These are phyloP conservation scores for Colletotrichum tropicicola DNA, from an alignment of 2,329 filamentous ascomycete genomes.

Conservation along the genomic window DNA sequence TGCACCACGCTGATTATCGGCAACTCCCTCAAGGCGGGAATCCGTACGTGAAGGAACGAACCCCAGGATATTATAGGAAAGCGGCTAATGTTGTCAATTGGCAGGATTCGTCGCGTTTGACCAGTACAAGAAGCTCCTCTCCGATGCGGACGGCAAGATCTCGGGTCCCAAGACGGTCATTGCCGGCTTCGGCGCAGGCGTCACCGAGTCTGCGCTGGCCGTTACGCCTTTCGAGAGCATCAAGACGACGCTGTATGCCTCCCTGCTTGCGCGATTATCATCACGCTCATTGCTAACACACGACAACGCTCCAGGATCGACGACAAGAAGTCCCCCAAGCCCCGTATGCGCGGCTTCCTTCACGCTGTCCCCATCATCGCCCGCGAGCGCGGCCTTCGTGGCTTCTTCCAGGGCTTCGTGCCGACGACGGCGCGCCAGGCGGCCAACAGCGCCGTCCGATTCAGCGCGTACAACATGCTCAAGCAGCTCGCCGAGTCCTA, in stretches of 20 bases:
- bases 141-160: slow-evolving; percentile 86
- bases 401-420: slow-evolving; percentile 97
- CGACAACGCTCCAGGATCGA: slow-evolving; percentile 74
- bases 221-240: slow-evolving; percentile 98
- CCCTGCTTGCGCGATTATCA: slow-evolving; percentile 13
- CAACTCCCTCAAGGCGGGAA: slow-evolving; percentile 95
- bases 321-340: slow-evolving; percentile 86
- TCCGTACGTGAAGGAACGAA: slow-evolving; percentile 67
- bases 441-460: slow-evolving; percentile 91
- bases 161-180: slow-evolving; percentile 91
- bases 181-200: slow-evolving; percentile 92
- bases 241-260: slow-evolving; percentile 85
- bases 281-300: background rate
- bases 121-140: slow-evolving; percentile 85
- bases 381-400: slow-evolving; percentile 85
- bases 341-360: slow-evolving; percentile 90
- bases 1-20: slow-evolving; percentile 97
- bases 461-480: slow-evolving; percentile 88
- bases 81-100: slow-evolving; percentile 22
- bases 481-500: slow-evolving; percentile 93
- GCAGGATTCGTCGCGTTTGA: slow-evolving; percentile 94
- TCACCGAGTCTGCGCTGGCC: slow-evolving; percentile 91
- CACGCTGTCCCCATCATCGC: slow-evolving; percentile 89
- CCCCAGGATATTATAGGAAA: too few species aligned
- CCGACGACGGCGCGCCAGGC: slow-evolving; percentile 95